Conservation (phyloP, 306 rosid species). For the Trichosanthes cucumerina region DNA sequence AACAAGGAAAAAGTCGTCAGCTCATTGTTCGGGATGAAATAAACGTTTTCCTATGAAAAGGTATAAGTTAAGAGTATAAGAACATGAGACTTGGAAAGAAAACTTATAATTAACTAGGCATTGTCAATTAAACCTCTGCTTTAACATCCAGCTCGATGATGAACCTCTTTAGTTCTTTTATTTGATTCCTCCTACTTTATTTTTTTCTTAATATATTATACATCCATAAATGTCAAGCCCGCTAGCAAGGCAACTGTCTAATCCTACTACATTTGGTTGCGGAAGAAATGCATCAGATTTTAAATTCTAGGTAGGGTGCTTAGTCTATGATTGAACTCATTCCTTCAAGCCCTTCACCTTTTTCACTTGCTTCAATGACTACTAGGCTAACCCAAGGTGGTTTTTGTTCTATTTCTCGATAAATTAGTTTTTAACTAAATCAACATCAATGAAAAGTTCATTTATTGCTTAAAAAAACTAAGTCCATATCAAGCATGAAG, state of each 20-base stretch:
- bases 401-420: neutral
- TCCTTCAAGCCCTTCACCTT: neutral
- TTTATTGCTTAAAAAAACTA: neutral
- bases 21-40: neutral
- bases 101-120: neutral
- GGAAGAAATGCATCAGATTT: neutral
- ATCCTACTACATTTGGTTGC: neutral
- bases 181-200: neutral
- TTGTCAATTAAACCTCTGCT: neutral
- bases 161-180: neutral
- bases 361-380: neutral
- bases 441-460: neutral
- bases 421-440: neutral
- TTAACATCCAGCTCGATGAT: neutral
- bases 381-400: neutral
- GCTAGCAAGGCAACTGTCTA: too few species aligned
- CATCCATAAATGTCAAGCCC: neutral
- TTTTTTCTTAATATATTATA: too few species aligned
- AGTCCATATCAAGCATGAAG: neutral
- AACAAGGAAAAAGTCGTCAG: neutral
- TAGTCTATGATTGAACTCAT: neutral
- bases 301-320: neutral
- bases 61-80: neutral
- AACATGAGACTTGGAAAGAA: neutral
- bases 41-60: neutral